Percentiles rank a stretch among this genome's conserved stretches.
phyloP scores from a whole-genome alignment of 108 stramenopile genomes.

The Skeletonema menzelii region DNA sequence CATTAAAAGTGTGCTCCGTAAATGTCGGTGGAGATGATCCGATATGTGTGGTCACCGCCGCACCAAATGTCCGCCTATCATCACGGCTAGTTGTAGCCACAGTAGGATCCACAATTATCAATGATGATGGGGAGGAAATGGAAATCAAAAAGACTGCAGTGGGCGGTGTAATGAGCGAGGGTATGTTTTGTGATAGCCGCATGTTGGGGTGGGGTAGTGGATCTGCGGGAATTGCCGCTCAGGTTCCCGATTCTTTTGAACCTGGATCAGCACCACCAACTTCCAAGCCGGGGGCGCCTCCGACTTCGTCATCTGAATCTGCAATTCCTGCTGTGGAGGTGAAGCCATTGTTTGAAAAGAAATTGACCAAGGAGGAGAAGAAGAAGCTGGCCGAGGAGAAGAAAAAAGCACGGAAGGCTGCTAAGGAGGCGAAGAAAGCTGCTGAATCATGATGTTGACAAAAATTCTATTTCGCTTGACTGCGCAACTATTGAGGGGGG shows the following conservation, averaged over 20 bases:
- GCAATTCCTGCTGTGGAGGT: conserved; percentile 24
- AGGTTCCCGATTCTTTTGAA: conserved; percentile 62
- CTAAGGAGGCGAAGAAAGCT: conserved; percentile 57
- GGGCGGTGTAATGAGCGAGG: conserved; percentile 77
- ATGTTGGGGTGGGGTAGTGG: conserved; percentile 91
- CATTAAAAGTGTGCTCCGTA: conserved; percentile 36
- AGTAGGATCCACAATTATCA: conserved; percentile 58
- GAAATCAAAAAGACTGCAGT: conserved; percentile 73
- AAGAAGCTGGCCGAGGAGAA: conserved; percentile 79
- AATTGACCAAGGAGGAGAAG: conserved; percentile 91
- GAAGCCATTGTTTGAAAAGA: conserved; percentile 78
- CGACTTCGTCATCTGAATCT: not conserved
- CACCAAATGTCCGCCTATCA: conserved; percentile 77
- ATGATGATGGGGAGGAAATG: conserved; percentile 70
- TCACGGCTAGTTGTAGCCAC: conserved; percentile 80
- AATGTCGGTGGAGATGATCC: conserved; percentile 51
- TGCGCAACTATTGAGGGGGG: not conserved
- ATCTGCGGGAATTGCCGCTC: conserved; percentile 73
- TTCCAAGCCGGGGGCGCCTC: conserved; percentile 65
- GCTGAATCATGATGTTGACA: conserved; percentile 25
- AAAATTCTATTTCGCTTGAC: not conserved
- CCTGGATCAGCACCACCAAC: conserved; percentile 75
- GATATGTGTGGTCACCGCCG: conserved; percentile 72
- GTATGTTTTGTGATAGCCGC: conserved; percentile 89
- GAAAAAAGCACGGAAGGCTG: conserved; percentile 67